Conservation (phyloP, 495 filamentous ascomycete genomes). For the Penicillium lividum region DNA sequence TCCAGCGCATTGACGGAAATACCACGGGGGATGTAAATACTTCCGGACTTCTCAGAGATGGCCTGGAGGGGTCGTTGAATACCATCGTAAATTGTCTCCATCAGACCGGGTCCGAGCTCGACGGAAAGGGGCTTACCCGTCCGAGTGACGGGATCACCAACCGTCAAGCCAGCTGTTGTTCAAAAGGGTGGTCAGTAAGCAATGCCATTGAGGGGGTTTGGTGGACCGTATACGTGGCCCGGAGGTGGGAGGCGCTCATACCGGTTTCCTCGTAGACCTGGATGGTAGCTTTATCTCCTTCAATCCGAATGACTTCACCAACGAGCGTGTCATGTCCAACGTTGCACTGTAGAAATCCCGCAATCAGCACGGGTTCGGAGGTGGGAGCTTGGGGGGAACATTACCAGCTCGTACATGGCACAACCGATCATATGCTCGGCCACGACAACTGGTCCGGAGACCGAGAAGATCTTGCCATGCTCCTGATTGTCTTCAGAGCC, state of each 20-base stretch:
- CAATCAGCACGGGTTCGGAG: conserved; percentile 11
- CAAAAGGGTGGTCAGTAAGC: conserved; percentile 15
- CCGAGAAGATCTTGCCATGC: conserved; percentile 57
- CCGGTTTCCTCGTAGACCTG: conserved; percentile 99
- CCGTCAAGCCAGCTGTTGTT: conserved; percentile 79
- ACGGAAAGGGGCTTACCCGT: conserved; percentile 96
- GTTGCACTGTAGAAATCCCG: conserved; percentile 57
- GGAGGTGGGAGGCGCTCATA: conserved; percentile 39
- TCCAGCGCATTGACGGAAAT: conserved; percentile 86
- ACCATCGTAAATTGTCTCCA: conserved; percentile 99
- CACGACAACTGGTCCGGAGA: conserved; percentile 83
- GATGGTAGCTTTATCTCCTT: conserved; percentile 90
- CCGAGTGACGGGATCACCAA: conserved; percentile 87
- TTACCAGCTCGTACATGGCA: conserved; percentile 98
- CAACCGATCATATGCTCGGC: conserved; percentile 98
- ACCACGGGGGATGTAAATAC: conserved; percentile 97
- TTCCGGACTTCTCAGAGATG: conserved; percentile 72
- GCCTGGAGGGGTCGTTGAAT: conserved; percentile 91
- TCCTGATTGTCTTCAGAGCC: conserved; percentile 56
- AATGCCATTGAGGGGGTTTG: conserved; percentile 20
- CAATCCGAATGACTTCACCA: conserved; percentile 98
- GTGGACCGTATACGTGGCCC: conserved; percentile 15
- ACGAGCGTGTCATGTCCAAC: conserved; percentile 89
- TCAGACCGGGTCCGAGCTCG: conserved; percentile 92
- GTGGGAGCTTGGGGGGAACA: conserved; percentile 23